Conservation (phyloP, 2,329 filamentous ascomycete species). For the Paraphaeosphaeria sporulosa region DNA sequence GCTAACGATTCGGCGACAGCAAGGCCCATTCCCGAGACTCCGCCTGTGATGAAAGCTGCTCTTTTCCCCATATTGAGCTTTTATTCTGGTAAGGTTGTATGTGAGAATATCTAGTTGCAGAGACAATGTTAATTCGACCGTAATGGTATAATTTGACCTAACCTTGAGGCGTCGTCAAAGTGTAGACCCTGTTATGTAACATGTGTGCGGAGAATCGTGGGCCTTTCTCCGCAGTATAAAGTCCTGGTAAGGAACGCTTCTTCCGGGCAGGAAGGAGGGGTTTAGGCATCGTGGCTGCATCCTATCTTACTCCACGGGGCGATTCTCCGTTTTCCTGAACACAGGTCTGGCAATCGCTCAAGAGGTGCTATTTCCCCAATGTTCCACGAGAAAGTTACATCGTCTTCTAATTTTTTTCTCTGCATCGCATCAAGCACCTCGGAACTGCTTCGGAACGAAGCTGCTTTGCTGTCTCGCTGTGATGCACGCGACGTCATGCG, state of each 20-base stretch:
- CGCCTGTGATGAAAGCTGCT: constrained; percentile 77
- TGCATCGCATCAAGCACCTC: neutral
- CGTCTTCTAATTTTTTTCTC: neutral
- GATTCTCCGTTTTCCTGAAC: neutral
- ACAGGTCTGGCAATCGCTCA: neutral
- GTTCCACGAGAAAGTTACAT: neutral
- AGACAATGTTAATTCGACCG: neutral
- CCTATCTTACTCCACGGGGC: neutral
- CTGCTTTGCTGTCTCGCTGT: neutral
- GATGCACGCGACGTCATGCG: constrained; percentile 12
- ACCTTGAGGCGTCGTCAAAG: neutral
- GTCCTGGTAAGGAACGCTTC: constrained; percentile 10
- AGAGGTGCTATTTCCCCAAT: neutral
- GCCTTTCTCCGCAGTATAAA: constrained; percentile 17
- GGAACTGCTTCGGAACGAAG: constrained; percentile 5
- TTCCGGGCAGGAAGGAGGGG: constrained; percentile 12
- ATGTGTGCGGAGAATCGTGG: constrained; percentile 17
- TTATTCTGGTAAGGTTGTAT: neutral
- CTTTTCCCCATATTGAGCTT: constrained; percentile 25
- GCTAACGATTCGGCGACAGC: constrained; percentile 51
- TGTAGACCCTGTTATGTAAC: constrained; percentile 1
- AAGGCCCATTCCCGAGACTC: constrained; percentile 65
- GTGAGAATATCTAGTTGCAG: neutral
- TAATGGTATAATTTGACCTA: neutral
- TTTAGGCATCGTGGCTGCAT: neutral